Evolutionary conservation across 176 grass and related monocot species (phyloP).

Genomic region (Bothriochloa decipiens): DNA sequence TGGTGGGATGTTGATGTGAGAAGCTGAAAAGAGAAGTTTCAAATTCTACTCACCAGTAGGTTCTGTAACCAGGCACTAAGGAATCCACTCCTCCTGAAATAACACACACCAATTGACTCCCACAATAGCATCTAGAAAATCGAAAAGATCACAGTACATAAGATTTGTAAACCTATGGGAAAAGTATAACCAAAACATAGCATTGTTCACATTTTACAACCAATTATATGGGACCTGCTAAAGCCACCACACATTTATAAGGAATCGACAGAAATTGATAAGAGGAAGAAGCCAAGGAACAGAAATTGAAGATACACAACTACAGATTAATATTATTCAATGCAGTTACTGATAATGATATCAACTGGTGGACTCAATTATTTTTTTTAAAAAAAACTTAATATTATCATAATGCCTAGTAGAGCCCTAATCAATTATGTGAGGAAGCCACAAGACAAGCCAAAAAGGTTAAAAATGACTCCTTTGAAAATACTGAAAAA

Average conservation of each 20-base stretch:
- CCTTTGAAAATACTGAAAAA: conserved; percentile 1
- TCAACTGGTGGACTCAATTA: not conserved
- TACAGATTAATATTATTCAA: conserved; percentile 32
- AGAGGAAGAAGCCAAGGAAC: not conserved
- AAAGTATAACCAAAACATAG: not conserved
- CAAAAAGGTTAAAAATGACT: conserved; percentile 10
- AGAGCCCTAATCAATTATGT: conserved; percentile 22
- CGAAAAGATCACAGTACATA: conserved; percentile 22
- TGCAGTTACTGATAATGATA: conserved; percentile 21
- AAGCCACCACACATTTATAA: conserved; percentile 1
- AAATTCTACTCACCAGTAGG: conserved; percentile 60
- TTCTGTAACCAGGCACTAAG: conserved; percentile 53
- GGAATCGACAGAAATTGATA: not conserved
- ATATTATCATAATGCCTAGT: conserved; percentile 12
- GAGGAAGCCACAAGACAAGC: not conserved
- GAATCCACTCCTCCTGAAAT: conserved; percentile 41
- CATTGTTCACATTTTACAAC: not conserved
- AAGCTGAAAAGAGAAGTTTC: conserved; percentile 30
- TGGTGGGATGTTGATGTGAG: conserved; percentile 18
- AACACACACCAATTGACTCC: conserved; percentile 48
- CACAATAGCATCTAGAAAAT: conserved; percentile 73
- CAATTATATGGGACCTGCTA: conserved; percentile 1
- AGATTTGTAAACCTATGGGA: not conserved
- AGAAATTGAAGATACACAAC: conserved; percentile 22
- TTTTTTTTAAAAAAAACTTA: not conserved